Evolutionary conservation across 2,329 filamentous ascomycete genomes (phyloP), one percentile per base, ranked within the genome.

Genomic region (Fusarium subglutinans): DNA sequence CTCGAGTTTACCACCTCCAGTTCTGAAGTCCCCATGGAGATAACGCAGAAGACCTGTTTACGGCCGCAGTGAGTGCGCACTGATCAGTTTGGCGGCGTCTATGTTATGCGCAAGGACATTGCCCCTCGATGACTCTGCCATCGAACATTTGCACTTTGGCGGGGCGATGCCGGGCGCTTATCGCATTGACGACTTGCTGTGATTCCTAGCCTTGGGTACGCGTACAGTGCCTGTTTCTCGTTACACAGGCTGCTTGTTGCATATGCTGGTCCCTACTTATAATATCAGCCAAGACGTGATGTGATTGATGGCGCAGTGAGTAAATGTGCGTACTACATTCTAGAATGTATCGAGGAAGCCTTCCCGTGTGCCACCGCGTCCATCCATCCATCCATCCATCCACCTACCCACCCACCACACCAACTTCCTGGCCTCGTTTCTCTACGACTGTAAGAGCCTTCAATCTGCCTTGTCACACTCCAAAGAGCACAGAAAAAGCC

Each of bases 241-340:
- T 43, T 63, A 41, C 54, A 43, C 48, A 24, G 48, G 18, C 28
- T 47, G 28, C n/a, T 37, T 28, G 18, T 41, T 35, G 26, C 53
- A 48, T 63, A 28, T 9, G 18, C 20, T 45, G 30, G 41, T 26
- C 37, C 18, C 24, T 24, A 35, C 28, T 51, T 45, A n/a, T n/a
- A 18, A 35, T 30, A 17, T 24, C n/a, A 62, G 51, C 51, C 35
- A 38, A 40, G 35, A 14, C 12, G 24, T 38, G 51, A 51, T 64
- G 57, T 38, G 35, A 47, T n/a, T 26, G 26, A 56, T 65, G 44
- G 47, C 50, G 41, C 30, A 44, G 51, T 24, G 18, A 26, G 14
- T 20, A 18, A 37, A 26, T n/a, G 38, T n/a, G 33, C 51, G 58
- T 70, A 37, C 51, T n/a, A 65, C 58, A 53, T 70, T 70, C 67